phyloP scores from a whole-genome alignment of 805 yeast species.

The Metschnikowia lachancei region DNA sequence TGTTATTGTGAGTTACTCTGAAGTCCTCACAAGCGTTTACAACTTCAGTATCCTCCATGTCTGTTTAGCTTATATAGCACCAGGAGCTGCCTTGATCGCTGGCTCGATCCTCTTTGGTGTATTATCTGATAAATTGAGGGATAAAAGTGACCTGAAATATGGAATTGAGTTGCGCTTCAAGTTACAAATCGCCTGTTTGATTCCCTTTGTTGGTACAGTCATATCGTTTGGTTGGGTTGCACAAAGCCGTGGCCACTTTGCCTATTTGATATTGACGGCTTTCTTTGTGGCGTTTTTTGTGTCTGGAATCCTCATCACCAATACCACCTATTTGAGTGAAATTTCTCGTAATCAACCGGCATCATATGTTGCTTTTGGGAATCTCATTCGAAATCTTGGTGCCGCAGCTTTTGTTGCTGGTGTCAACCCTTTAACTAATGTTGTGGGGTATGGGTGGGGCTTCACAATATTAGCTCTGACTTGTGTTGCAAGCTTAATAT shows the following conservation, averaged over 20 bases:
- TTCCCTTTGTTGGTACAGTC: constrained; percentile 43
- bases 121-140: constrained; percentile 42
- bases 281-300: constrained; percentile 51
- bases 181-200: constrained; percentile 44
- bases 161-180: constrained; percentile 48
- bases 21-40: constrained; percentile 38
- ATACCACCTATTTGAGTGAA: constrained; percentile 54
- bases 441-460: constrained; percentile 34
- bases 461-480: constrained; percentile 12
- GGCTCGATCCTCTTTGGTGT: constrained; percentile 53
- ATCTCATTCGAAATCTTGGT: constrained; percentile 50
- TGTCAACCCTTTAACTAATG: constrained; percentile 31
- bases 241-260: constrained; percentile 37
- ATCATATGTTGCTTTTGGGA: constrained; percentile 52
- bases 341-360: constrained; percentile 50
- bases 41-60: constrained; percentile 33
- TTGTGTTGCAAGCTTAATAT: constrained; percentile 11
- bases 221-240: constrained; percentile 55
- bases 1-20: constrained; percentile 49
- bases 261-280: constrained; percentile 41
- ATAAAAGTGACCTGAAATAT: constrained; percentile 25
- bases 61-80: constrained; percentile 50
- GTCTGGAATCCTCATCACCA: constrained; percentile 54
- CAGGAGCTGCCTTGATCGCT: constrained; percentile 47
- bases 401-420: constrained; percentile 54